phyloP scores from a whole-genome alignment of 305 asterid species.

The Solanum aculeatissimum region DNA sequence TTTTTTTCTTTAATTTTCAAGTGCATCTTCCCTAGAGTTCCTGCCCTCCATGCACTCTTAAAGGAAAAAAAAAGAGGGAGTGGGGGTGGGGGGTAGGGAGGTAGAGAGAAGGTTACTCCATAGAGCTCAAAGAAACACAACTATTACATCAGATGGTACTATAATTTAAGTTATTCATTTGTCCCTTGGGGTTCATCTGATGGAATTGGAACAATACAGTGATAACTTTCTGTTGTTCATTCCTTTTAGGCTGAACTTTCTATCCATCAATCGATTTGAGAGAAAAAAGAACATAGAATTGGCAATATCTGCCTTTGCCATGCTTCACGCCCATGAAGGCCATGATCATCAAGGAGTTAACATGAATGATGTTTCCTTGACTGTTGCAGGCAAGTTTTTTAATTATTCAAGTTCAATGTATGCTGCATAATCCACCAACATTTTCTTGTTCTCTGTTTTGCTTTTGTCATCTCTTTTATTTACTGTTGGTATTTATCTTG shows the following conservation, averaged over 20 bases:
- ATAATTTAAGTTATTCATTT: background rate
- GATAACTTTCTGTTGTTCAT: background rate
- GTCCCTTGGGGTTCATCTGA: slow-evolving; percentile 5
- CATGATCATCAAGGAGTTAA: slow-evolving; percentile 22
- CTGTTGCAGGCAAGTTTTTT: slow-evolving; percentile 51
- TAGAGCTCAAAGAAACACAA: background rate
- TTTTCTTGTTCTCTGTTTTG: background rate
- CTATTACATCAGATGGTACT: background rate
- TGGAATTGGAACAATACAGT: slow-evolving; percentile 4
- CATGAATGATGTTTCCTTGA: slow-evolving; percentile 17
- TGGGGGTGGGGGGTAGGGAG: background rate
- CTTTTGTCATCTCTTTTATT: background rate
- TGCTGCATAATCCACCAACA: background rate
- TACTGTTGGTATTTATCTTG: background rate
- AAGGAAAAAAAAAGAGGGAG: background rate
- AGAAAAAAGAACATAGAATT: slow-evolving; percentile 86
- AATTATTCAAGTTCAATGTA: background rate
- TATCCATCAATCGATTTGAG: slow-evolving; percentile 91
- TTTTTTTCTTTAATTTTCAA: background rate
- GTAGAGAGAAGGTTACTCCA: background rate
- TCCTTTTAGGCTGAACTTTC: slow-evolving; percentile 55
- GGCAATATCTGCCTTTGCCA: slow-evolving; percentile 82
- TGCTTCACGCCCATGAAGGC: slow-evolving; percentile 30
- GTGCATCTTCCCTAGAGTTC: background rate
- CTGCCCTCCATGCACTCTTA: background rate